A percentile compares a stretch with the other conserved stretches of the same genome.
phyloP scores from a whole-genome alignment of 768 basidiomycete species.

The Nidula microcarpa region DNA sequence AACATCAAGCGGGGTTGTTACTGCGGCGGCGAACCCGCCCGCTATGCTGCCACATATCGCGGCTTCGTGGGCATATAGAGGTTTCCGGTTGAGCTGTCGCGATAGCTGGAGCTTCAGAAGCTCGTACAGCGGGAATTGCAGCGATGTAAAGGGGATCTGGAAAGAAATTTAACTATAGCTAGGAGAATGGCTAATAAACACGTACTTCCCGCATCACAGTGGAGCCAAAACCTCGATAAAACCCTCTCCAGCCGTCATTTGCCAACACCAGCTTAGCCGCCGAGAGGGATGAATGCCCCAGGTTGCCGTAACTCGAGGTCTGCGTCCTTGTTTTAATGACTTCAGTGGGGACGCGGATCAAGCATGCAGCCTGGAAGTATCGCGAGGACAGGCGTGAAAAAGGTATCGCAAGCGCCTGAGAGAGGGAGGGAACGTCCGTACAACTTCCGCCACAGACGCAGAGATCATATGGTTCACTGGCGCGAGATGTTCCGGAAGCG shows the following conservation, averaged over 20 bases:
- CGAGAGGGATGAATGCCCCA: slow-evolving; percentile 55
- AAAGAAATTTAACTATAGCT: slow-evolving; percentile 5
- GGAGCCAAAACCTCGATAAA: slow-evolving; percentile 85
- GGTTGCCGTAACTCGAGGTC: slow-evolving; percentile 67
- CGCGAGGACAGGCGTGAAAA: slow-evolving; percentile 7
- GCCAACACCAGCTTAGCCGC: slow-evolving; percentile 54
- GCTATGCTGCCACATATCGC: slow-evolving; percentile 89
- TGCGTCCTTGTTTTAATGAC: slow-evolving; percentile 94
- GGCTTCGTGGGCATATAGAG: slow-evolving; percentile 68
- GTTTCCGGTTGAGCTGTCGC: slow-evolving; percentile 44
- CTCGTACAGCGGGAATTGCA: slow-evolving; percentile 97
- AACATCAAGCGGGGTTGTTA: slow-evolving; percentile 95
- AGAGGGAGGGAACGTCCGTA: slow-evolving; percentile 25
- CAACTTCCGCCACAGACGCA: slow-evolving; percentile 61
- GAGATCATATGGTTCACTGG: slow-evolving; percentile 58
- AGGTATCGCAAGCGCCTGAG: slow-evolving; percentile 5
- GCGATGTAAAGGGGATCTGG: slow-evolving; percentile 93
- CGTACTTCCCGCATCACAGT: slow-evolving; percentile 58
- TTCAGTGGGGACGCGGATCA: slow-evolving; percentile 93
- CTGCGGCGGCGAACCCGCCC: slow-evolving; percentile 83
- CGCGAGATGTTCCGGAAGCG: slow-evolving; percentile 54
- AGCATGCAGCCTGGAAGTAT: slow-evolving; percentile 68
- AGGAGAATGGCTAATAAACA: slow-evolving; percentile 25
- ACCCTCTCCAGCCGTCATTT: slow-evolving; percentile 69
- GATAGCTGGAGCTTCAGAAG: slow-evolving; percentile 72